A percentile compares a stretch with the other conserved stretches of the same genome.
These are phyloP conservation scores for Zizania latifolia DNA, from an alignment of 176 grass and related monocot species.

Conservation along the genomic window DNA sequence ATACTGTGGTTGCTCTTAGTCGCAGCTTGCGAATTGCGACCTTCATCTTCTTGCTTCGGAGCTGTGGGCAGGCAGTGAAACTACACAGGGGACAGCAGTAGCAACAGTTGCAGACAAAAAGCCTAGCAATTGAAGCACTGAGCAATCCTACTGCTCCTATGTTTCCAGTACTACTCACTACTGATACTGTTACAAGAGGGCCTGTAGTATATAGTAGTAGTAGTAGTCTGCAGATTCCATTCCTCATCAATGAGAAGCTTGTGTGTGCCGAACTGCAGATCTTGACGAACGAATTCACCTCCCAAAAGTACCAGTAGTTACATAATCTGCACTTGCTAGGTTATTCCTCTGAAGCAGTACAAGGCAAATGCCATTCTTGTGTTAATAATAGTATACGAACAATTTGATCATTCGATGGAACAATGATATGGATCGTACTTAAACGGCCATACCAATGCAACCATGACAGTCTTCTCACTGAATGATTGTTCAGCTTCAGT, in stretches of 20 bases:
- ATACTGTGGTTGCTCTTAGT: not conserved
- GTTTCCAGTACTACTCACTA: not conserved
- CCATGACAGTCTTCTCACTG: not conserved
- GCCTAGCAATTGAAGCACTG: constrained; percentile 25
- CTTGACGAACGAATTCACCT: not conserved
- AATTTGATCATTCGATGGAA: not conserved
- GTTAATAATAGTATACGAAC: not conserved
- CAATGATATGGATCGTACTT: not conserved
- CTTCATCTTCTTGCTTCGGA: constrained; percentile 11
- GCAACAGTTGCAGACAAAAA: constrained; percentile 31
- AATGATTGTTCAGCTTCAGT: not conserved
- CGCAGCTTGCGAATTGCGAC: constrained; percentile 23
- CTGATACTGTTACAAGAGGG: not conserved
- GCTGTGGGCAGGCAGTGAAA: constrained; percentile 11
- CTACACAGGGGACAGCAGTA: constrained; percentile 24
- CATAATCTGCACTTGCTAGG: not conserved
- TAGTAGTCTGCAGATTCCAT: constrained; percentile 20
- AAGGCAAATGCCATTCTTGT: not conserved
- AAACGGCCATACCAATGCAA: not conserved
- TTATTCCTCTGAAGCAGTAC: not conserved
- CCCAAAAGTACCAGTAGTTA: not conserved
- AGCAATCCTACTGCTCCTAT: constrained; percentile 10
- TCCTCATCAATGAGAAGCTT: constrained; percentile 21
- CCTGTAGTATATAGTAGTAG: not conserved
- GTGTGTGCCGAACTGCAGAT: constrained; percentile 8